Evolutionary conservation across 768 basidiomycete genomes (phyloP).

Genomic region (Rhizopogon roseolus): DNA sequence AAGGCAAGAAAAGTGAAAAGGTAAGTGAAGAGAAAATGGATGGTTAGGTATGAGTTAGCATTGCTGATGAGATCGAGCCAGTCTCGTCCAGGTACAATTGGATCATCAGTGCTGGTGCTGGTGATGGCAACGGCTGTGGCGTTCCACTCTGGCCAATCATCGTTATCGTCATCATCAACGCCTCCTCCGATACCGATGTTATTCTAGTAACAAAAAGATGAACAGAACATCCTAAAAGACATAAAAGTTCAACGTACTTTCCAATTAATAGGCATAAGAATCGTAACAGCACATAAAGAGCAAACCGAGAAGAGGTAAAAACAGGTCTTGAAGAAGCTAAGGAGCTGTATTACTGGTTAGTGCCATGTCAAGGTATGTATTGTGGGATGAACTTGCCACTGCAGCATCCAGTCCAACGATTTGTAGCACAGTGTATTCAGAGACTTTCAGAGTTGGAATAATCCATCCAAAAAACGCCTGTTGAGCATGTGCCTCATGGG

Average conservation of each 20-base stretch:
- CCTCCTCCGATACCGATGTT: conserved; percentile 67
- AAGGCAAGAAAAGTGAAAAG: conserved; percentile 86
- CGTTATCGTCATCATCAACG: conserved; percentile 29
- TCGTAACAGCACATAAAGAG: conserved; percentile 71
- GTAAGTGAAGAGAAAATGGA: conserved; percentile 92
- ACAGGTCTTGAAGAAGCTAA: conserved; percentile 94
- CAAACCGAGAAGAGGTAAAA: conserved; percentile 89
- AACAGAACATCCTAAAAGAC: neutral
- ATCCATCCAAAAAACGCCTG: conserved; percentile 95
- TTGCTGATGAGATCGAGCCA: conserved; percentile 91
- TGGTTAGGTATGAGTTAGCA: conserved; percentile 81
- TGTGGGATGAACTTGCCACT: conserved; percentile 56
- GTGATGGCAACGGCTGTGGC: neutral
- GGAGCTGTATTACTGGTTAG: conserved; percentile 47
- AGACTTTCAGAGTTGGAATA: conserved; percentile 82
- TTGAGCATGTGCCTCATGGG: conserved; percentile 87
- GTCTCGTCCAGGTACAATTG: conserved; percentile 36
- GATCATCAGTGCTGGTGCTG: conserved; percentile 12
- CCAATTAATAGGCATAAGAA: conserved; percentile 96
- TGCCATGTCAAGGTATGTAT: neutral
- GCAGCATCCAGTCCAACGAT: conserved; percentile 97
- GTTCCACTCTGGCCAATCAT: conserved; percentile 40
- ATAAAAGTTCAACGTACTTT: conserved; percentile 48
- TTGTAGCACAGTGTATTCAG: conserved; percentile 90
- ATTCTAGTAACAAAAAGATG: conserved; percentile 37